Evolutionary conservation across 2,329 filamentous ascomycete genomes (phyloP).

Genomic region (Cladosporium sp.): DNA sequence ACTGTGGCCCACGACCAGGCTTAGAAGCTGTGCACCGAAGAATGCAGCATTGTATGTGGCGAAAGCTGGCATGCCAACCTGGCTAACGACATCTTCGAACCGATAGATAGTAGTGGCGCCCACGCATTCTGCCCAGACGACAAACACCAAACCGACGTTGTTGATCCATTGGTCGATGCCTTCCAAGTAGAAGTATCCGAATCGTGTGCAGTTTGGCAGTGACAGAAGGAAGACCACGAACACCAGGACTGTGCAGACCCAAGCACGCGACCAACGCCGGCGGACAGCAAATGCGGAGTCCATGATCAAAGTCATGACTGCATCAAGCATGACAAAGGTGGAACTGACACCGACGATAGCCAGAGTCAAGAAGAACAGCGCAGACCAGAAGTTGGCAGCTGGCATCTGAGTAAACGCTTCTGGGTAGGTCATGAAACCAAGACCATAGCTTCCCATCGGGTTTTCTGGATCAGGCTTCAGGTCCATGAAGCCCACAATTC

Average conservation of each 20-base stretch:
- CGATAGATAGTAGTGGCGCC: constrained; percentile 52
- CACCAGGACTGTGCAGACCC: constrained; percentile 48
- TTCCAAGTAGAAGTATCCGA: constrained; percentile 53
- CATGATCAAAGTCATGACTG: constrained; percentile 50
- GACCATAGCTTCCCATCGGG: constrained; percentile 51
- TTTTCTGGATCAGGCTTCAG: constrained; percentile 41
- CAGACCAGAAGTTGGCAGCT: constrained; percentile 54
- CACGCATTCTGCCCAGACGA: constrained; percentile 52
- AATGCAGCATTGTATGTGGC: constrained; percentile 49
- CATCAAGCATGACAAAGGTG: constrained; percentile 57
- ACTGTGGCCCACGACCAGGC: constrained; percentile 48
- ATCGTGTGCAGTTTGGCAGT: constrained; percentile 55
- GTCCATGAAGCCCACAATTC: constrained; percentile 49
- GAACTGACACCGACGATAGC: constrained; percentile 56
- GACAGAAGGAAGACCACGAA: constrained; percentile 52
- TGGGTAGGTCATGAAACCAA: constrained; percentile 56
- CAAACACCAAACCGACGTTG: constrained; percentile 52
- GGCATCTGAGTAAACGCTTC: constrained; percentile 56
- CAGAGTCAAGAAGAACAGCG: constrained; percentile 55
- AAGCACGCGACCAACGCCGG: constrained; percentile 35
- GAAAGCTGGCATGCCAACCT: constrained; percentile 45
- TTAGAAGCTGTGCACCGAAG: constrained; percentile 50
- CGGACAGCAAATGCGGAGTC: constrained; percentile 45
- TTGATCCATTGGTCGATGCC: constrained; percentile 56
- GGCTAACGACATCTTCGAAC: constrained; percentile 45